Evolutionary conservation across 2,329 filamentous ascomycete genomes (phyloP), one percentile per base, ranked within the genome.

Genomic region (Amylocarpus encephaloides): DNA sequence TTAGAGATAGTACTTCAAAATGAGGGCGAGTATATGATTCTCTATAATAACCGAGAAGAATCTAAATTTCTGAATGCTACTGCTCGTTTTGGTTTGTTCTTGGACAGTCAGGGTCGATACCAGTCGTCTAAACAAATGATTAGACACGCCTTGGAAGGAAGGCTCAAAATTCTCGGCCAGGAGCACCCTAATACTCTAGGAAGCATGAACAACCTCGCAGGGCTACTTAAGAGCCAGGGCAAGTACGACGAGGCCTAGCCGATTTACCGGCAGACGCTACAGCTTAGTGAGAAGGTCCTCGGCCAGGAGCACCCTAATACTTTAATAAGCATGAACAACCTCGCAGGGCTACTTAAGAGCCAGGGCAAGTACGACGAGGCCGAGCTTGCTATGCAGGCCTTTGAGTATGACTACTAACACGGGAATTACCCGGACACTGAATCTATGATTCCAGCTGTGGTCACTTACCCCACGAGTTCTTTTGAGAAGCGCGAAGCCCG

Each of bases 221-320:
- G 4, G 10, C 13, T 44, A n/a, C 33, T 44, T 5, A 9, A 33
- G 6, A 34, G 18, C 12, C 30, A 34, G 18, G 36, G 43, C n/a
- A 51, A 47, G 26, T 43, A 42, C 43, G 34, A 33, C 7, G 43
- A 35, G 43, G 34, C 42, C 32, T 46, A 50, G 38, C 11, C 16
- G 11, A 32, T 47, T 9, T 40, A 44, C 46, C 22, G 36, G 10
- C 16, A 43, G 19, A 40, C 46, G 19, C 35, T 55, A 16, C 18
- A 46, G 41, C 18, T 45, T 6, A 5, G 35, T 35, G 7, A 46
- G 42, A 33, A 44, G 3, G 29, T 33, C 10, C 30, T 34, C 18
- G 42, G 42, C 26, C 29, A 4, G 3, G 16, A 39, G 22, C 30
- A 48, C 38, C 43, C 43, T 33, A 19, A 50, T 13, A 50, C 48